Evolutionary conservation across 371 early-diverging fungal genomes (phyloP).

Genomic region (Lichtheimia ornata): DNA sequence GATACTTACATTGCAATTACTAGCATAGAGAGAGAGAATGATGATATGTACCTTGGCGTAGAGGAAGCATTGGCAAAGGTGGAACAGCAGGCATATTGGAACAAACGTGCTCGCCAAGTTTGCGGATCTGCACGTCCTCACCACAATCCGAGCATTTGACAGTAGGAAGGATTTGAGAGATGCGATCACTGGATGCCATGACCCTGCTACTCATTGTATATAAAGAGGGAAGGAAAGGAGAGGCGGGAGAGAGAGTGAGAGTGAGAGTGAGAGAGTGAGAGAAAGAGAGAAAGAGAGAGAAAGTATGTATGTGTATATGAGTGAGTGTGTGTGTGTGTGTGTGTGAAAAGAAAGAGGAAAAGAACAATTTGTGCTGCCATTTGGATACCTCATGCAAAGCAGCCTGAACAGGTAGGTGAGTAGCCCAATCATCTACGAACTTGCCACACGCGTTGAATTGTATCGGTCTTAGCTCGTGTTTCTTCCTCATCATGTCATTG

Average conservation of each 20-base stretch:
- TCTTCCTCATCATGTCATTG: constrained; percentile 22
- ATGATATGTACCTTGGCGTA: constrained; percentile 26
- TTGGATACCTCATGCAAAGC: neutral
- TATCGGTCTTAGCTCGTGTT: neutral
- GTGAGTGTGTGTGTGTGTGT: neutral
- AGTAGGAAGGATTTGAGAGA: constrained; percentile 62
- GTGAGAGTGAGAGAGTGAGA: constrained; percentile 6
- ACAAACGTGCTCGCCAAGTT: constrained; percentile 62
- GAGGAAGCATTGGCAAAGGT: constrained; percentile 43
- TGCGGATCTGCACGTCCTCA: constrained; percentile 56
- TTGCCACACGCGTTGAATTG: neutral
- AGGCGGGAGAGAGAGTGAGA: neutral
- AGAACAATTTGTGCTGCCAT: neutral
- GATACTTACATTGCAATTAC: too few species aligned
- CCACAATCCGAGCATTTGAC: constrained; percentile 70
- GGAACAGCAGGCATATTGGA: constrained; percentile 61
- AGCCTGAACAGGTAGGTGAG: too few species aligned
- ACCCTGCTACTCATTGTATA: constrained; percentile 17
- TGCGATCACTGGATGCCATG: constrained; percentile 44
- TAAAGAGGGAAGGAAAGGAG: constrained; percentile 13
- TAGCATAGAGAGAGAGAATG: neutral
- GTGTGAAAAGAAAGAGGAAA: neutral
- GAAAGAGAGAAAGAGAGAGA: neutral
- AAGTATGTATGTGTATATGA: neutral
- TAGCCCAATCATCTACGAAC: neutral